Evolutionary conservation across 140 eudicot species (phyloP).

Genomic region (Stevia rebaudiana): DNA sequence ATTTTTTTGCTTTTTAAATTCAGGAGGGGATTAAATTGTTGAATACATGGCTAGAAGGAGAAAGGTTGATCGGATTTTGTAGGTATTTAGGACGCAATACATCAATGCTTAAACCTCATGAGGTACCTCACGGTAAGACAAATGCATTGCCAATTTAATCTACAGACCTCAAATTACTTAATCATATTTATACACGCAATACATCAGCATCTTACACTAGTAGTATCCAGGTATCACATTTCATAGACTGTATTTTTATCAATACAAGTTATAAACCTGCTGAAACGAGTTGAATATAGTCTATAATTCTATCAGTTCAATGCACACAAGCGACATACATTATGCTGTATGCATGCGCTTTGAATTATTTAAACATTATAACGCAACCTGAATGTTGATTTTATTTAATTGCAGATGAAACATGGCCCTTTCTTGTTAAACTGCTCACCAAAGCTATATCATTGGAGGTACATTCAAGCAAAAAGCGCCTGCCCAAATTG

Average conservation of each 20-base stretch:
- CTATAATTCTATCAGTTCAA: slow-evolving; percentile 1
- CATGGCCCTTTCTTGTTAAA: slow-evolving; percentile 84
- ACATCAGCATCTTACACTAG: background rate
- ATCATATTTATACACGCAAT: no score
- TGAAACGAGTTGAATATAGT: background rate
- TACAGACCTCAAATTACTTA: background rate
- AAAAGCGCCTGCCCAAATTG: slow-evolving; percentile 67
- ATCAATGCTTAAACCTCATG: slow-evolving; percentile 57
- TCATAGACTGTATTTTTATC: slow-evolving; percentile 1
- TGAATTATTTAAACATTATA: background rate
- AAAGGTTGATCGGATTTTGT: slow-evolving; percentile 54
- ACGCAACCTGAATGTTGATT: background rate
- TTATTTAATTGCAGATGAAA: slow-evolving; percentile 57
- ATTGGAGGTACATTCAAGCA: slow-evolving; percentile 61
- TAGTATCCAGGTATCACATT: background rate
- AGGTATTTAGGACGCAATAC: slow-evolving; percentile 58
- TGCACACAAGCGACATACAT: background rate
- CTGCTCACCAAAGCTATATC: slow-evolving; percentile 52
- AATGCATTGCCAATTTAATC: background rate
- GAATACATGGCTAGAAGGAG: slow-evolving; percentile 84
- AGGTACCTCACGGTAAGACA: slow-evolving; percentile 72
- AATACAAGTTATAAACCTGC: slow-evolving; percentile 9
- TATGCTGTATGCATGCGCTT: background rate
- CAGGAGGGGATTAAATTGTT: slow-evolving; percentile 92
- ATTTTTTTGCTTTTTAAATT: slow-evolving; percentile 2